A percentile compares a stretch with the other conserved stretches of the same genome.
phyloP scores from a whole-genome alignment of 768 basidiomycete genomes.

The Exidia glandulosa region DNA sequence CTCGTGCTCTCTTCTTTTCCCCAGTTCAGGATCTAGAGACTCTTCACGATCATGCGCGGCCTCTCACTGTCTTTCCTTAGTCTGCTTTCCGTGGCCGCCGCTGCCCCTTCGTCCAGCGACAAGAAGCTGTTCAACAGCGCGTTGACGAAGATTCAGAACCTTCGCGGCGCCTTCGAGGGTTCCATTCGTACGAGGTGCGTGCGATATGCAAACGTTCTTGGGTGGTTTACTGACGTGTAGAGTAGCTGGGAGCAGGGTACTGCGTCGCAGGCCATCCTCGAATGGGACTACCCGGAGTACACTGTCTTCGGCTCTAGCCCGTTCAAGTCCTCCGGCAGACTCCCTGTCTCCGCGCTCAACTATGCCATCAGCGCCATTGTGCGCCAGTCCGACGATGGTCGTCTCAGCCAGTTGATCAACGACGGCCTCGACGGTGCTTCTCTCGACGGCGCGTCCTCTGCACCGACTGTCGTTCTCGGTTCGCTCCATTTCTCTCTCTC shows the following conservation, averaged over 20 bases:
- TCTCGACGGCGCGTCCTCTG: conserved; percentile 19
- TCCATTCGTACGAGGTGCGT: conserved; percentile 18
- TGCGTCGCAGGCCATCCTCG: conserved; percentile 14
- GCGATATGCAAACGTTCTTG: not conserved
- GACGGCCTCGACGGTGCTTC: conserved; percentile 19
- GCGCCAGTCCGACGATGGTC: conserved; percentile 17
- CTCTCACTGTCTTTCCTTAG: not conserved
- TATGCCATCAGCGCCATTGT: conserved; percentile 17
- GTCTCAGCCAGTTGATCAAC: conserved; percentile 16
- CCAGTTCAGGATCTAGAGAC: not conserved
- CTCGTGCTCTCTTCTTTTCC: too few species aligned
- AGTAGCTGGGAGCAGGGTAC: conserved; percentile 23
- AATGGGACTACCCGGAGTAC: conserved; percentile 17
- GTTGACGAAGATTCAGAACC: not conserved
- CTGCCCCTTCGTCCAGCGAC: not conserved
- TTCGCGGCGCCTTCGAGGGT: not conserved
- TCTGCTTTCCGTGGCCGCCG: not conserved
- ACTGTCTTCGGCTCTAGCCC: conserved; percentile 15
- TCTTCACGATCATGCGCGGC: not conserved
- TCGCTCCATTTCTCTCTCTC: not conserved
- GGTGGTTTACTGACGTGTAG: too few species aligned
- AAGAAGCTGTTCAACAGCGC: not conserved
- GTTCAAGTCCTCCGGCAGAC: conserved; percentile 8
- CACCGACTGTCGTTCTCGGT: conserved; percentile 16
- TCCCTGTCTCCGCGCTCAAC: conserved; percentile 14